These are phyloP conservation scores for Lichina pygmaea DNA, from an alignment of 495 filamentous ascomycete genomes.

Conservation along the genomic window DNA sequence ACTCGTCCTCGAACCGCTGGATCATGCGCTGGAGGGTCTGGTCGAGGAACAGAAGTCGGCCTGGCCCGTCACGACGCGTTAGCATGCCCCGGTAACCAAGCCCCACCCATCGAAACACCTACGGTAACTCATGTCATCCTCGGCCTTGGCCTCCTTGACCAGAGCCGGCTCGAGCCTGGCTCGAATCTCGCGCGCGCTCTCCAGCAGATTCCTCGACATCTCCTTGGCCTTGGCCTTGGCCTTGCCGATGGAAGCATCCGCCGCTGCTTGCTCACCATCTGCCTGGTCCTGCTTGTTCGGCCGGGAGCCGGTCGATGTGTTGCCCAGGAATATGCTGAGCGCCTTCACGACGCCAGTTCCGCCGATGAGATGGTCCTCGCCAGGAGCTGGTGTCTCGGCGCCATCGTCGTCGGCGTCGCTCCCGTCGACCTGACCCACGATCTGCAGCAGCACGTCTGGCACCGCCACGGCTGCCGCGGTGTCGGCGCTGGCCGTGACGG, in stretches of 20 bases:
- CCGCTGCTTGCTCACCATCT: slow-evolving; percentile 20
- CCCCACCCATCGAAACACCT: slow-evolving; percentile 14
- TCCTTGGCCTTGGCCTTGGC: slow-evolving; percentile 50
- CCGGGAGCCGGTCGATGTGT: slow-evolving; percentile 31
- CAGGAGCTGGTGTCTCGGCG: slow-evolving; percentile 28
- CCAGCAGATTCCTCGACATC: slow-evolving; percentile 72
- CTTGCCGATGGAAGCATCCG: slow-evolving; percentile 17
- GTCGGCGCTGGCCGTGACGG: slow-evolving; percentile 5
- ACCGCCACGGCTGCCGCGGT: slow-evolving; percentile 17
- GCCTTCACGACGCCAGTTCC: slow-evolving; percentile 90
- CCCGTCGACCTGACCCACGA: slow-evolving; percentile 28
- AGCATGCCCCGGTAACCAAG: not conserved
- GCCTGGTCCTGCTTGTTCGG: slow-evolving; percentile 15
- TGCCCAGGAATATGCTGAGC: slow-evolving; percentile 66
- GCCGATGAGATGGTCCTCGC: slow-evolving; percentile 86
- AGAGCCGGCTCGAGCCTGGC: slow-evolving; percentile 62
- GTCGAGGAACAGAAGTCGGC: slow-evolving; percentile 70
- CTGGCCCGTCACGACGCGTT: slow-evolving; percentile 12
- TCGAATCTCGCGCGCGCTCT: slow-evolving; percentile 68
- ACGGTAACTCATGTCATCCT: slow-evolving; percentile 50
- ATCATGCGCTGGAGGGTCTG: slow-evolving; percentile 75
- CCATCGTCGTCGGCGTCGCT: slow-evolving; percentile 36
- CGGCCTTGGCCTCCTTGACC: slow-evolving; percentile 40
- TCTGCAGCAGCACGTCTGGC: slow-evolving; percentile 25
- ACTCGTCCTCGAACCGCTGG: slow-evolving; percentile 83